phyloP scores from a whole-genome alignment of 163 green algal species.

The Prototheca cutis region DNA sequence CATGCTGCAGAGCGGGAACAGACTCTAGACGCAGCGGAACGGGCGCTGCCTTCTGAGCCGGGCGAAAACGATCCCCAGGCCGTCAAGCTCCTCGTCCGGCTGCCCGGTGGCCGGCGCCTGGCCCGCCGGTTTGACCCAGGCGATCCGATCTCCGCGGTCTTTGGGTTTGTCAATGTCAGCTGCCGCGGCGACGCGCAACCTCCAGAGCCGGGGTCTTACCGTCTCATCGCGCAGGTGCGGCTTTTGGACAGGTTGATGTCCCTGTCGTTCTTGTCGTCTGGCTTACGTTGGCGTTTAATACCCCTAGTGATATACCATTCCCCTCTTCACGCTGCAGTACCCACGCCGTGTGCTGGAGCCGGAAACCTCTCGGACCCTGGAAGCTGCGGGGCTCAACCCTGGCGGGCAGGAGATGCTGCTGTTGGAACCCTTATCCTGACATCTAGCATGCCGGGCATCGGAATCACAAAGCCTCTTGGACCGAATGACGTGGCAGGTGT shows the following conservation, averaged over 20 bases:
- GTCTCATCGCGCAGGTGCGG: neutral
- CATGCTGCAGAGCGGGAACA: conserved; percentile 1
- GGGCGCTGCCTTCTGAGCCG: conserved; percentile 42
- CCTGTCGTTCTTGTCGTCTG: neutral
- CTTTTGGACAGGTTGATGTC: too few relatives aligned
- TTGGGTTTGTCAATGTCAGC: neutral
- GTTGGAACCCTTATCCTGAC: neutral
- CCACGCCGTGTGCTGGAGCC: neutral
- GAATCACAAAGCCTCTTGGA: too few relatives aligned
- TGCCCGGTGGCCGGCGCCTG: conserved; percentile 4
- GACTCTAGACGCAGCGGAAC: conserved; percentile 19
- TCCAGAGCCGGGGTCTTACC: neutral
- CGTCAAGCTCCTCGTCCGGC: conserved; percentile 36
- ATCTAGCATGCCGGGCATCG: too few relatives aligned
- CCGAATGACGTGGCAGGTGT: too few relatives aligned
- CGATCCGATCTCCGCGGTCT: neutral
- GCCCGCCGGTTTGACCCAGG: neutral
- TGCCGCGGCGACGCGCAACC: neutral
- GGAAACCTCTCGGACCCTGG: neutral
- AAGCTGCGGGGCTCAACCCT: neutral
- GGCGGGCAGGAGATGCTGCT: neutral
- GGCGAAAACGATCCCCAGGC: conserved; percentile 10
- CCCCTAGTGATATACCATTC: too few relatives aligned
- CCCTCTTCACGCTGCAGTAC: too few relatives aligned
- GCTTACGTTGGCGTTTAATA: neutral